phyloP scores from a whole-genome alignment of 2,329 filamentous ascomycete genomes.

The Calcarisporium arbuscula region DNA sequence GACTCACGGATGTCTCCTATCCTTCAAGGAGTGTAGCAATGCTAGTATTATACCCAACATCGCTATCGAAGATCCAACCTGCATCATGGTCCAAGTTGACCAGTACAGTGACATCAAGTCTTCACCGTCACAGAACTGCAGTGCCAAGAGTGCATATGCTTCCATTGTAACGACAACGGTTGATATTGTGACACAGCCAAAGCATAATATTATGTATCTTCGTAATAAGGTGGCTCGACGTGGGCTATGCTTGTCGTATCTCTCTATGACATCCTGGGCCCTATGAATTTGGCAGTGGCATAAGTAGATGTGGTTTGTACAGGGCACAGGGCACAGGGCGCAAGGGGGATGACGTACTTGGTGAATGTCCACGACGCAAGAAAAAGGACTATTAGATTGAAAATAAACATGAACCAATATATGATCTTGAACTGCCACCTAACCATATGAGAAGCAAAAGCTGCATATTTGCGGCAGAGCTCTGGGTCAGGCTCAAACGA shows the following conservation, averaged over 20 bases:
- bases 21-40: slow-evolving; percentile 41
- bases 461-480: slow-evolving; percentile 33
- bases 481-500: too few relatives aligned
- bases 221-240: slow-evolving; percentile 29
- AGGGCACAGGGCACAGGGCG: too few relatives aligned
- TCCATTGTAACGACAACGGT: slow-evolving; percentile 45
- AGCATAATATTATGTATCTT: slow-evolving; percentile 36
- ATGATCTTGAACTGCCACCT: slow-evolving; percentile 37
- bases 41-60: slow-evolving; percentile 51
- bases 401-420: slow-evolving; percentile 40
- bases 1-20: slow-evolving; percentile 46
- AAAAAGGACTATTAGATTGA: slow-evolving; percentile 38
- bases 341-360: slow-evolving; percentile 24
- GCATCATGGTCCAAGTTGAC: slow-evolving; percentile 56
- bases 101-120: slow-evolving; percentile 55
- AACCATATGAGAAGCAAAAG: slow-evolving; percentile 36
- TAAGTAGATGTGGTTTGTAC: slow-evolving; percentile 1
- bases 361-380: slow-evolving; percentile 35
- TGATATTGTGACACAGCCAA: slow-evolving; percentile 37
- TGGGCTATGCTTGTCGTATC: slow-evolving; percentile 22
- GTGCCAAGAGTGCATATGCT: slow-evolving; percentile 44
- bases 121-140: slow-evolving; percentile 55
- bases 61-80: slow-evolving; percentile 52
- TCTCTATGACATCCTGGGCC: slow-evolving; percentile 30
- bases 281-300: slow-evolving; percentile 15